Percentiles rank a stretch among this genome's conserved stretches.
phyloP scores from a whole-genome alignment of 1,284 basidiomycete genomes.

The Thelephora terrestris region DNA sequence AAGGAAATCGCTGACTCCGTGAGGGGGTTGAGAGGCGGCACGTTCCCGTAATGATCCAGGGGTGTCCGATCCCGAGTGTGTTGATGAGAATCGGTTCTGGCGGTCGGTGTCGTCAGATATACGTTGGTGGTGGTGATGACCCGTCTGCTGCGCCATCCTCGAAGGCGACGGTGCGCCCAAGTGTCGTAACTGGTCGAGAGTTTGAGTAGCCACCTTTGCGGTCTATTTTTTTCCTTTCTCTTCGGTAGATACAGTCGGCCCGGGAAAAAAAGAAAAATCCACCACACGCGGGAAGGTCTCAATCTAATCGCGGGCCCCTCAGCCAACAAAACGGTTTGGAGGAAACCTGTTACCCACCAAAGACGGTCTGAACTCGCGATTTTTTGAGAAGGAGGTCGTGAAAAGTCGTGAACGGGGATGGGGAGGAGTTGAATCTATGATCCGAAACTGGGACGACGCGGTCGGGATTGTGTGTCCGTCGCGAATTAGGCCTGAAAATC shows the following conservation, averaged over 20 bases:
- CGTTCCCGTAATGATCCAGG: slow-evolving; percentile 35
- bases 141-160: slow-evolving; percentile 19
- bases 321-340: not conserved
- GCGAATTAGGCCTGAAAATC: not conserved
- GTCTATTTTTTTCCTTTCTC: too few relatives aligned
- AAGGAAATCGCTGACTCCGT: slow-evolving; percentile 35
- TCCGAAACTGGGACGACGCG: not conserved
- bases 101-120: slow-evolving; percentile 31
- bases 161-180: slow-evolving; percentile 15
- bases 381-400: slow-evolving; percentile 2
- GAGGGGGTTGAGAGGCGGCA: slow-evolving; percentile 60
- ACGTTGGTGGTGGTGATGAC: slow-evolving; percentile 21
- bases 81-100: slow-evolving; percentile 45
- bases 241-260: too few relatives aligned
- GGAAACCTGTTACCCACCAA: not conserved
- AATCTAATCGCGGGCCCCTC: not conserved
- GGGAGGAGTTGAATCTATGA: not conserved
- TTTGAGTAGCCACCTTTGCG: slow-evolving; percentile 18
- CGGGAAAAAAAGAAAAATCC: too few relatives aligned
- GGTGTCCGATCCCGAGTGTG: slow-evolving; percentile 26
- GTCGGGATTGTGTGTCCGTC: not conserved
- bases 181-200: slow-evolving; percentile 17
- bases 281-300: too few relatives aligned
- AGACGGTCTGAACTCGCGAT: not conserved
- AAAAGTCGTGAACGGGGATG: not conserved